phyloP scores from a whole-genome alignment of 2,329 filamentous ascomycete species.

The Aspergillus phoenicis region DNA sequence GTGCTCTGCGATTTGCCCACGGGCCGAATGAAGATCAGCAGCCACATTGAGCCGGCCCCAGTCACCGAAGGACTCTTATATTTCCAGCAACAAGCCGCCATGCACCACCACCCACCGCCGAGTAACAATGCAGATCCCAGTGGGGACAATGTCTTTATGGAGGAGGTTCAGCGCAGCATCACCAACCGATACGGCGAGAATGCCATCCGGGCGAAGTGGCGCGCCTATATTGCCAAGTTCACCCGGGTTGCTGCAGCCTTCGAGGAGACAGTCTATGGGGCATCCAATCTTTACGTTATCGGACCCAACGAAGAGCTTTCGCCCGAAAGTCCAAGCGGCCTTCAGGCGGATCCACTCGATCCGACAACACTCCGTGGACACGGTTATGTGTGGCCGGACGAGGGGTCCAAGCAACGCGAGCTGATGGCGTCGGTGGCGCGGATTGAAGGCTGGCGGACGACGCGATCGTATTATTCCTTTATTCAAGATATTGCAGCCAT shows the following conservation, averaged over 20 bases:
- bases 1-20: constrained; percentile 89
- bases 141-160: constrained; percentile 87
- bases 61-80: constrained; percentile 82
- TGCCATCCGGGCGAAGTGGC: constrained; percentile 88
- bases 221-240: constrained; percentile 92
- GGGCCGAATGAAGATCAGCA: constrained; percentile 92
- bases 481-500: constrained; percentile 67
- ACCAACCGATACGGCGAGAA: constrained; percentile 84
- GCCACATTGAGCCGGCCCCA: constrained; percentile 76
- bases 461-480: constrained; percentile 91
- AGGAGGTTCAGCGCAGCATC: constrained; percentile 80
- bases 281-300: constrained; percentile 78
- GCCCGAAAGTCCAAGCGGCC: constrained; percentile 54
- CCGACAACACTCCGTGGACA: constrained; percentile 71
- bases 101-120: constrained; percentile 28
- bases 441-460: constrained; percentile 96
- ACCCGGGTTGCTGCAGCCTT: constrained; percentile 90
- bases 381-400: constrained; percentile 93
- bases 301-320: constrained; percentile 67
- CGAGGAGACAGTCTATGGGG: constrained; percentile 93
- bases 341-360: constrained; percentile 38
- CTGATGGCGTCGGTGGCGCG: constrained; percentile 87
- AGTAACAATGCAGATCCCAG: constrained; percentile 65
- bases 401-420: constrained; percentile 77
- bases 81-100: constrained; percentile 72